Conservation (phyloP, 495 filamentous ascomycete species). For the Letharia columbiana region DNA sequence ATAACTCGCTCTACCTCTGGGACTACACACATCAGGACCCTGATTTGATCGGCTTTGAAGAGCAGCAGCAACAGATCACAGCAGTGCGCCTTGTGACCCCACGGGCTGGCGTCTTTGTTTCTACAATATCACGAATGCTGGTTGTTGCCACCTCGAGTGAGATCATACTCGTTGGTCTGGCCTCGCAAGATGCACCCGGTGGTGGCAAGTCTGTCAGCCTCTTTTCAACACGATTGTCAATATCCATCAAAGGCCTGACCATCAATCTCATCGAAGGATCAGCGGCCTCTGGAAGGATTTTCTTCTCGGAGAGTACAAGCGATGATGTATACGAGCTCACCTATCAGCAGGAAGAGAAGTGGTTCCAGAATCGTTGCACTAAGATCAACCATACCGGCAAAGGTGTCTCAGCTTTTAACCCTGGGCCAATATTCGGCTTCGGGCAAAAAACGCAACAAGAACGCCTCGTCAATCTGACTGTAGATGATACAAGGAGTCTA, state of each 20-base stretch:
- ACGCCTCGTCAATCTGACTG: conserved; percentile 60
- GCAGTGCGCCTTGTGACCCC: conserved; percentile 76
- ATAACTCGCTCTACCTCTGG: conserved; percentile 94
- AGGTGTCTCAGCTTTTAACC: conserved; percentile 62
- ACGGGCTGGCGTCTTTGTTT: conserved; percentile 71
- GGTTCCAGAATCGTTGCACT: conserved; percentile 76
- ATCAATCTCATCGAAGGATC: conserved; percentile 72
- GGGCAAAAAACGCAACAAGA: conserved; percentile 44
- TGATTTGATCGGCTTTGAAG: conserved; percentile 86
- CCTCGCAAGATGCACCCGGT: conserved; percentile 48
- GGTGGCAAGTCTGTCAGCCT: conserved; percentile 64
- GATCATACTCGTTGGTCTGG: conserved; percentile 73
- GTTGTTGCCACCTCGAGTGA: conserved; percentile 80
- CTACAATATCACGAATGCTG: conserved; percentile 72
- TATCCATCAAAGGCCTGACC: conserved; percentile 60
- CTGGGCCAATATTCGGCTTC: conserved; percentile 39
- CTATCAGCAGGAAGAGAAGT: conserved; percentile 93
- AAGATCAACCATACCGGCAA: conserved; percentile 80
- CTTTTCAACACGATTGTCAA: conserved; percentile 75
- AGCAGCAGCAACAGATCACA: conserved; percentile 80
- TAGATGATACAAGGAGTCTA: conserved; percentile 80
- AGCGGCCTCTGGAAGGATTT: conserved; percentile 70
- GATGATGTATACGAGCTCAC: conserved; percentile 86
- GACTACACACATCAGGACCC: conserved; percentile 86
- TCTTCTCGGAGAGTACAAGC: conserved; percentile 73